phyloP scores from a whole-genome alignment of 805 yeast species.

The Spathaspora hagerdaliae region DNA sequence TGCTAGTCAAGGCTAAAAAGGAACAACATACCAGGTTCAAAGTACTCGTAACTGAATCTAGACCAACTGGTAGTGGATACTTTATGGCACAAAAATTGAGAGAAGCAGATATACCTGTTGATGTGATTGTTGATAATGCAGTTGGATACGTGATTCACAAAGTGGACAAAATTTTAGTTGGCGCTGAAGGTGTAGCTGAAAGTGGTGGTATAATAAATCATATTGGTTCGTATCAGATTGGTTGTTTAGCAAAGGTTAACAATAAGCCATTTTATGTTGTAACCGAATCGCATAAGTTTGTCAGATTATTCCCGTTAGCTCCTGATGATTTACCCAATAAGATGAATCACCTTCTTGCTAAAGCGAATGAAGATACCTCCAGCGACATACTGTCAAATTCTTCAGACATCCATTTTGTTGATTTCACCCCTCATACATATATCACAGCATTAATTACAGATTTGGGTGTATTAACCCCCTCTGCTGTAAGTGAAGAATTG shows the following conservation, averaged over 20 bases:
- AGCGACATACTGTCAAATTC: slow-evolving; percentile 7
- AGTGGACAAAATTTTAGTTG: slow-evolving; percentile 90
- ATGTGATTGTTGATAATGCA: slow-evolving; percentile 85
- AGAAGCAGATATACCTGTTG: slow-evolving; percentile 76
- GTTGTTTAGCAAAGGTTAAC: slow-evolving; percentile 84
- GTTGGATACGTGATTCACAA: slow-evolving; percentile 90
- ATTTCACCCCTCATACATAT: slow-evolving; percentile 93
- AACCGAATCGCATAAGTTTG: slow-evolving; percentile 93
- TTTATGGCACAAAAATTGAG: slow-evolving; percentile 67
- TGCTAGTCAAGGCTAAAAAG: slow-evolving; percentile 73
- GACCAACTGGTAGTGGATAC: slow-evolving; percentile 76
- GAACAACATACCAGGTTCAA: slow-evolving; percentile 73
- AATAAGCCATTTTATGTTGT: slow-evolving; percentile 93
- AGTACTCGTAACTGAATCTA: slow-evolving; percentile 89
- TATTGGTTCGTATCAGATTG: slow-evolving; percentile 92
- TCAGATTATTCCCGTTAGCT: slow-evolving; percentile 89
- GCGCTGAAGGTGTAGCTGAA: slow-evolving; percentile 99
- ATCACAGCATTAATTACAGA: slow-evolving; percentile 96
- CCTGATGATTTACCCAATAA: slow-evolving; percentile 81
- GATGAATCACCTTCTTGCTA: slow-evolving; percentile 17
- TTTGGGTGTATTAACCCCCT: slow-evolving; percentile 92
- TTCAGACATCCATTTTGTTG: slow-evolving; percentile 47
- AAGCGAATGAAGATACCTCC: slow-evolving; percentile 18
- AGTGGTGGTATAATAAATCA: slow-evolving; percentile 97
- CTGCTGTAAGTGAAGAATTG: slow-evolving; percentile 97